phyloP scores from a whole-genome alignment of 371 early-diverging fungal genomes.

The Mortierella sp. region DNA sequence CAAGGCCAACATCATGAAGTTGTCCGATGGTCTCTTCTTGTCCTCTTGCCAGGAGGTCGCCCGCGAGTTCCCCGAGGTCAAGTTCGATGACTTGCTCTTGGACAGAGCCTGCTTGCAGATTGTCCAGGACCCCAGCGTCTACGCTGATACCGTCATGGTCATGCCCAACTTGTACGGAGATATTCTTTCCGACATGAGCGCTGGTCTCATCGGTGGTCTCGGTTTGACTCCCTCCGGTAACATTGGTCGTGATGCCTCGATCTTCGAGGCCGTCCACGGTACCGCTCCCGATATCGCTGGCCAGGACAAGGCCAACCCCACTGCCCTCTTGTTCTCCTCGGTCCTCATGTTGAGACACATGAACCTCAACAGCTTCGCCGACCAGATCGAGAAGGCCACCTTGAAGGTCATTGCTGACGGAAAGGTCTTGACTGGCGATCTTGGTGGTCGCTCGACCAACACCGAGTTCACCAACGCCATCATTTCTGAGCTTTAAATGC shows the following conservation, averaged over 20 bases:
- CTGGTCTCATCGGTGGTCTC: constrained; percentile 98
- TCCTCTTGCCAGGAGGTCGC: constrained; percentile 92
- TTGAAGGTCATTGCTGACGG: constrained; percentile 96
- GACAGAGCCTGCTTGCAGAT: constrained; percentile 96
- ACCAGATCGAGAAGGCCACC: constrained; percentile 90
- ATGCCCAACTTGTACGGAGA: constrained; percentile 99
- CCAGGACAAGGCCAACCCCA: constrained; percentile 80
- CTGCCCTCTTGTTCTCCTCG: constrained; percentile 91
- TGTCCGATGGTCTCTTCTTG: constrained; percentile 98
- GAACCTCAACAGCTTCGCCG: constrained; percentile 84
- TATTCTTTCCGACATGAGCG: constrained; percentile 97
- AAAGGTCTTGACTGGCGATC: constrained; percentile 91
- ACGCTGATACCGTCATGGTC: constrained; percentile 96
- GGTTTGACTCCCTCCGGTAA: constrained; percentile 98
- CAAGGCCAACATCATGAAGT: constrained; percentile 97
- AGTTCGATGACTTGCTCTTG: constrained; percentile 91
- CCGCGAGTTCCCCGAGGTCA: constrained; percentile 93
- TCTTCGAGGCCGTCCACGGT: constrained; percentile 98
- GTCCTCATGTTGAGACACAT: constrained; percentile 99
- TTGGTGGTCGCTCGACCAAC: constrained; percentile 94
- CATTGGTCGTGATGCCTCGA: constrained; percentile 96
- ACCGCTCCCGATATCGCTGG: constrained; percentile 99
- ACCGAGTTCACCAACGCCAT: constrained; percentile 93
- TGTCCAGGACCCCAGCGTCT: constrained; percentile 93
- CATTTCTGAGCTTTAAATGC: constrained; percentile 65